phyloP scores from a whole-genome alignment of 1,284 basidiomycete species.

The Cryptococcus sp. region DNA sequence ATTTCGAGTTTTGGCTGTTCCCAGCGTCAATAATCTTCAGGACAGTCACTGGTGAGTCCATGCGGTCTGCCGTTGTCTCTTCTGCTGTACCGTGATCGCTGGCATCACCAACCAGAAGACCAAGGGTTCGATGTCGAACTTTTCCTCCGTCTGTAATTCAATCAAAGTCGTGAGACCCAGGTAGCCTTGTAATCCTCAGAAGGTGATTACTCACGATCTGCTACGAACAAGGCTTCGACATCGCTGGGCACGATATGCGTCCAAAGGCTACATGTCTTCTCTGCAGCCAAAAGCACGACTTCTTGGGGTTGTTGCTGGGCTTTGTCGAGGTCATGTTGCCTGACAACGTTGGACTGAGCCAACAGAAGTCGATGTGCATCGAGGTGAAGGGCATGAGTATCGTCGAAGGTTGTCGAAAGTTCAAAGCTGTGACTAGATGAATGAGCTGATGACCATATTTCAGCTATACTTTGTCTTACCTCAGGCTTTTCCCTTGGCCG shows the following conservation, averaged over 20 bases:
- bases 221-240: constrained; percentile 15
- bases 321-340: too few relatives aligned
- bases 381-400: too few relatives aligned
- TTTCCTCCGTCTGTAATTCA: constrained; percentile 20
- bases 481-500: too few relatives aligned
- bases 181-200: neutral
- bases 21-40: constrained; percentile 17
- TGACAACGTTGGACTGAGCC: too few relatives aligned
- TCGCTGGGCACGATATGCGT: constrained; percentile 9
- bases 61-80: constrained; percentile 27
- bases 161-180: neutral
- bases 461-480: too few relatives aligned
- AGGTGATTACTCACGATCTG: constrained; percentile 19
- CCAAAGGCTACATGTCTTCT: neutral
- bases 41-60: constrained; percentile 37
- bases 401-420: too few relatives aligned
- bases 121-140: constrained; percentile 18
- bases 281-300: neutral
- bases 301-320: too few relatives aligned
- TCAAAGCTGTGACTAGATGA: too few relatives aligned
- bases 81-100: constrained; percentile 7
- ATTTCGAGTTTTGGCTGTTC: constrained; percentile 8
- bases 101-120: constrained; percentile 12
- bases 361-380: too few relatives aligned
- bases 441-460: too few relatives aligned